Percentiles rank a stretch among this genome's conserved stretches.
These are phyloP conservation scores for Pogostemon cablin DNA, from an alignment of 257 asterid species.

Conservation along the genomic window DNA sequence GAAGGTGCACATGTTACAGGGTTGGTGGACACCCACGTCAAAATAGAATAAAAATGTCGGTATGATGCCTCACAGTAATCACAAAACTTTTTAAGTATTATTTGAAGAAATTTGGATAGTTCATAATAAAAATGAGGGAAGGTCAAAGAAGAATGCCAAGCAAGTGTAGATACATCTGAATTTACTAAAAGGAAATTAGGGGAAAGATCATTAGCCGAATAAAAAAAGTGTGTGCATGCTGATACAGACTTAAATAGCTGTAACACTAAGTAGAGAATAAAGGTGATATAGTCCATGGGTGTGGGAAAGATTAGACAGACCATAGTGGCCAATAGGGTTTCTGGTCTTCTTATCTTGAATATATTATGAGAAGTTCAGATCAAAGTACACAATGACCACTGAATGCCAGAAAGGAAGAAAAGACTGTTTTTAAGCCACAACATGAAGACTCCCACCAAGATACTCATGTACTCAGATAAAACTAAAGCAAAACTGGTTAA, in stretches of 20 bases:
- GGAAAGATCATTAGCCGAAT: neutral
- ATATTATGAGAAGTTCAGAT: slow-evolving; percentile 25
- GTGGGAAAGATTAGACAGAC: slow-evolving; percentile 30
- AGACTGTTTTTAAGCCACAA: slow-evolving; percentile 40
- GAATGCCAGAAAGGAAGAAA: slow-evolving; percentile 37
- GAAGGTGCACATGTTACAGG: neutral
- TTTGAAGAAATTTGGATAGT: too few relatives aligned
- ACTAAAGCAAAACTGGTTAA: slow-evolving; percentile 40
- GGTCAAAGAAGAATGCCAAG: too few relatives aligned
- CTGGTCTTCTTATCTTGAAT: slow-evolving; percentile 33
- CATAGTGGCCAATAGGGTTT: slow-evolving; percentile 32
- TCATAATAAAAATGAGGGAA: too few relatives aligned
- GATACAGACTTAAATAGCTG: slow-evolving; percentile 20
- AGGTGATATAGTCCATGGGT: slow-evolving; percentile 28
- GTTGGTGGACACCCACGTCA: slow-evolving; percentile 26
- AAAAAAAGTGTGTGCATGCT: neutral
- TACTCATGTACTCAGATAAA: slow-evolving; percentile 46
- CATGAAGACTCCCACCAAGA: slow-evolving; percentile 55
- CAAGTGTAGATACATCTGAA: neutral
- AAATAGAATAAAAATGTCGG: neutral
- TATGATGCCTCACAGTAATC: neutral
- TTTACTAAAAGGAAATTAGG: neutral
- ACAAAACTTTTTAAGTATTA: too few relatives aligned
- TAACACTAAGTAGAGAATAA: slow-evolving; percentile 31
- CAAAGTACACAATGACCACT: slow-evolving; percentile 39